Evolutionary conservation across 2,329 filamentous ascomycete genomes (phyloP).

Genomic region (Nemania sp.): DNA sequence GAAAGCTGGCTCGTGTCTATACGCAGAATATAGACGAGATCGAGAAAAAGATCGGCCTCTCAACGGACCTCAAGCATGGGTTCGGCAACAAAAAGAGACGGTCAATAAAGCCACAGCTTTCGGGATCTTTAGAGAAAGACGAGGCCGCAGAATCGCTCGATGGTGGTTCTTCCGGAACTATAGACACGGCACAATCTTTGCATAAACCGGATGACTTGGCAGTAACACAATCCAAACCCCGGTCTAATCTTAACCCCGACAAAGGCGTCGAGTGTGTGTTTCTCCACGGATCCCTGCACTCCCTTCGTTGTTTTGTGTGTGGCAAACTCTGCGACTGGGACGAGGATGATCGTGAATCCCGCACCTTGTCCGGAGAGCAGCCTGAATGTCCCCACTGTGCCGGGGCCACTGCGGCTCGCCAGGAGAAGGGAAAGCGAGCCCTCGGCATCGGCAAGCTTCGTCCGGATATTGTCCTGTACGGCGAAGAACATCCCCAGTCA

Average conservation of each 20-base stretch:
- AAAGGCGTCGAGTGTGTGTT: conserved; percentile 75
- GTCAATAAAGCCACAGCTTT: conserved; percentile 51
- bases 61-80: conserved; percentile 70
- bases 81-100: conserved; percentile 69
- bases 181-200: conserved; percentile 40
- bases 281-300: conserved; percentile 75
- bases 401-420: conserved; percentile 70
- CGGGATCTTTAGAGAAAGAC: conserved; percentile 42
- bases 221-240: conserved; percentile 36
- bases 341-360: conserved; percentile 64
- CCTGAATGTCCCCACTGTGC: conserved; percentile 76
- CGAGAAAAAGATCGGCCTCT: conserved; percentile 76
- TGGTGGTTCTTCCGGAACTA: conserved; percentile 32
- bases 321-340: conserved; percentile 70
- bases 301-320: conserved; percentile 73
- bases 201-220: conserved; percentile 37
- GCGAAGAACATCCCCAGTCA: conserved; percentile 77
- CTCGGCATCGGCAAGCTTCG: conserved; percentile 75
- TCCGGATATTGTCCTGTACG: conserved; percentile 80
- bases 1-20: conserved; percentile 77
- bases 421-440: conserved; percentile 74
- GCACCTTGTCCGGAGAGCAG: conserved; percentile 72
- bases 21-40: conserved; percentile 82
- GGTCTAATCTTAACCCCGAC: conserved; percentile 45
- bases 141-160: conserved; percentile 36